Evolutionary conservation across 2,329 filamentous ascomycete genomes (phyloP).

Genomic region (Akanthomyces lecanii): DNA sequence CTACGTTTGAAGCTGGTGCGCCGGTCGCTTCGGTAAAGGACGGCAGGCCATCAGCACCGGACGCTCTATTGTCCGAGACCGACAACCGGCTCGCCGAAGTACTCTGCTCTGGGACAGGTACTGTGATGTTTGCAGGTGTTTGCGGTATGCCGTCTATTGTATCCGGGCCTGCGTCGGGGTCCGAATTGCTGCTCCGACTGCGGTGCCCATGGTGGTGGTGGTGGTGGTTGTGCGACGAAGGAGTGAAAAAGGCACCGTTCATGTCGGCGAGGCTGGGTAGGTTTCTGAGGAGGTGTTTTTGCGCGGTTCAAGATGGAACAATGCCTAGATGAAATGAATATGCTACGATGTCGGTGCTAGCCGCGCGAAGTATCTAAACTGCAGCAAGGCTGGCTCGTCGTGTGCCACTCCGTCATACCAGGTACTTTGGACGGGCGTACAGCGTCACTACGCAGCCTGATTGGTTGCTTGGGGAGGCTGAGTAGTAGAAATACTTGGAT

Average conservation of each 20-base stretch:
- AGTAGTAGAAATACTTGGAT: background rate
- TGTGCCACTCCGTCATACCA: background rate
- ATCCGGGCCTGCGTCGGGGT: background rate
- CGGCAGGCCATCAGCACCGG: background rate
- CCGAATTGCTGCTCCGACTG: background rate
- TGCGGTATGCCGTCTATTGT: background rate
- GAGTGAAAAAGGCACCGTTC: background rate
- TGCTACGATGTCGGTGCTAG: background rate
- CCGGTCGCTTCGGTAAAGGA: background rate
- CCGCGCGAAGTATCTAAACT: background rate
- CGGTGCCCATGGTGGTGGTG: background rate
- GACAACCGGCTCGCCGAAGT: background rate
- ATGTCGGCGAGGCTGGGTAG: background rate
- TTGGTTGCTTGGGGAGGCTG: background rate
- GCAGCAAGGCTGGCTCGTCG: background rate
- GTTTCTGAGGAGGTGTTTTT: background rate
- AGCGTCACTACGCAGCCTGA: background rate
- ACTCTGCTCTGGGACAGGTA: background rate
- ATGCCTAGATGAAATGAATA: too few relatives aligned
- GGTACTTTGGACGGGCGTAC: background rate
- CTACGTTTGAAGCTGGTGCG: background rate
- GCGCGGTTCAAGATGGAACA: background rate
- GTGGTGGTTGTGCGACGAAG: background rate
- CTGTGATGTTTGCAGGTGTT: background rate
- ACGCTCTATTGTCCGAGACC: background rate